Base-by-base conservation (phyloP, 352 stramenopile genomes). In the Thraustochytrium striatum region DNA sequence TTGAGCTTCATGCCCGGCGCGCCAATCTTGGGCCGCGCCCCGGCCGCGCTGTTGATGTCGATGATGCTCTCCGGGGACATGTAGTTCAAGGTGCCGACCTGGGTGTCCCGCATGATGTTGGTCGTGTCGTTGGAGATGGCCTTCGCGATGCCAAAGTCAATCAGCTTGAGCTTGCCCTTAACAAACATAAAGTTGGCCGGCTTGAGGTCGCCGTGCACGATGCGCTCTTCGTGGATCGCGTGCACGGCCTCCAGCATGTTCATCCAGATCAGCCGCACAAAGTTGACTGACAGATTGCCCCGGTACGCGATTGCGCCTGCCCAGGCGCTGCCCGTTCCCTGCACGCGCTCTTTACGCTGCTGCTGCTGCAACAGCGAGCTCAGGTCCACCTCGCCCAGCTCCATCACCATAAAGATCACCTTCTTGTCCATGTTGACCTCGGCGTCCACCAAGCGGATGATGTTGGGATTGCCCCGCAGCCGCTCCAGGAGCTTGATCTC, bases 151-250 rank as follows among this genome's bases (percentile, higher is more conserved):
- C 95, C 95, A 83, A 98, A 98, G 84, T 98, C 95, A 72, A 98
- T 98, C 0, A 98, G 86, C 82, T 98, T 98, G 25, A 98, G 87
- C 39, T 80, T 80, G 58, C 55, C 94, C 84, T 99, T 93, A 57
- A 99, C 88, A 0, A 95, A 84, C 62, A 99, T 85, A 72, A 99
- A 82, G 85, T 99, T 99, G 85, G 99, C 96, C 32, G 97, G 97
- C 87, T 99, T 99, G 82, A 99, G 98, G 84, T 99, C 97, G 47
- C 95, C 90, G 84, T 99, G 96, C 82, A 96, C 99, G 72, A 99
- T 98, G 52, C 95, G 96, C 43, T 94, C 89, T 2, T 90, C 89
- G 83, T 99, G 97, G 82, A 99, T 98, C 85, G 98, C 98, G n/a
- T 93, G 93, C 62, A 99, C 85, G 11, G 95, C 91, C 62, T 94